phyloP scores from a whole-genome alignment of 345 rosid genomes.

The Cardiospermum halicacabum region DNA sequence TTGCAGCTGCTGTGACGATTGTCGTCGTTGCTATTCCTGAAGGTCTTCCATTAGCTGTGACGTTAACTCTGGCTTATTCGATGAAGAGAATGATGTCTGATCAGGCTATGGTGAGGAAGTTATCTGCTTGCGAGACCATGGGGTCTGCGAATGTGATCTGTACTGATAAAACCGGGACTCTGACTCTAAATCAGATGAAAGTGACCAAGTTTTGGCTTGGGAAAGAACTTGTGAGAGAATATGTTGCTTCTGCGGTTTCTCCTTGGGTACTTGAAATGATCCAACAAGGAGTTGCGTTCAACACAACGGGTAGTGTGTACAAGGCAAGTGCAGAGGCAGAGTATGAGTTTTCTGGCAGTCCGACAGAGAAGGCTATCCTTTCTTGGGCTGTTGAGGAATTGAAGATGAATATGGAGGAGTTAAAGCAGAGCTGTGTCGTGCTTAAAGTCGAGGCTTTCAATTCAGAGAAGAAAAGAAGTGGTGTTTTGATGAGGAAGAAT shows the following conservation, averaged over 20 bases:
- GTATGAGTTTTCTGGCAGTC: slow-evolving; percentile 51
- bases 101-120: slow-evolving; percentile 81
- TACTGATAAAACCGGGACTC: slow-evolving; percentile 81
- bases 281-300: slow-evolving; percentile 53
- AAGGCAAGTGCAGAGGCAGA: slow-evolving; percentile 26
- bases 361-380: slow-evolving; percentile 73
- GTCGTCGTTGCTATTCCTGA: slow-evolving; percentile 86
- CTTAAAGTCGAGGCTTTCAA: slow-evolving; percentile 66
- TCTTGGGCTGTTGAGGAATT: slow-evolving; percentile 56
- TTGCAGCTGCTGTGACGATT: slow-evolving; percentile 73
- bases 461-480: slow-evolving; percentile 64
- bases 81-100: slow-evolving; percentile 82
- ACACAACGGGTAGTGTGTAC: slow-evolving; percentile 58
- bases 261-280: slow-evolving; percentile 36
- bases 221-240: slow-evolving; percentile 19
- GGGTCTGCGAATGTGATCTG: slow-evolving; percentile 77
- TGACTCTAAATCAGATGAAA: slow-evolving; percentile 62
- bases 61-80: slow-evolving; percentile 69
- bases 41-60: slow-evolving; percentile 79
- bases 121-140: slow-evolving; percentile 83
- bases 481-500: slow-evolving; percentile 40
- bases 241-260: slow-evolving; percentile 23
- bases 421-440: slow-evolving; percentile 24
- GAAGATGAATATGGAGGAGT: slow-evolving; percentile 37
- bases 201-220: slow-evolving; percentile 67